These are phyloP conservation scores for Colletotrichum lentis DNA, from an alignment of 2,329 filamentous ascomycete species.

Conservation along the genomic window DNA sequence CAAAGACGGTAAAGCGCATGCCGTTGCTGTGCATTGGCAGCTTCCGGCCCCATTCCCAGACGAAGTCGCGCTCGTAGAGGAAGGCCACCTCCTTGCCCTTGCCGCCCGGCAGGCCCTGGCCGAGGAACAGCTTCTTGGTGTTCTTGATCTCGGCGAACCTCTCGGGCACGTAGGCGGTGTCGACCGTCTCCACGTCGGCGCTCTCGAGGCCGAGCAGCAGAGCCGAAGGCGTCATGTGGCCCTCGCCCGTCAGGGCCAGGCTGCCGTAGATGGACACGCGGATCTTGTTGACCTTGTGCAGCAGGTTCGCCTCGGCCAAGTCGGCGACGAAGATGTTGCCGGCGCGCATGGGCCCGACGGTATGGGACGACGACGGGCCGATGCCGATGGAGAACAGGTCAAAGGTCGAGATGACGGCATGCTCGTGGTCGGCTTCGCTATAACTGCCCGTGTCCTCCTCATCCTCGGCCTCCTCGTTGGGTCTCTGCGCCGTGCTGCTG, in stretches of 20 bases:
- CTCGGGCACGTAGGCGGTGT: slow-evolving; percentile 57
- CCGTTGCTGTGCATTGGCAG: slow-evolving; percentile 62
- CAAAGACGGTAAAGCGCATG: slow-evolving; percentile 61
- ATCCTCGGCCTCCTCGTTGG: slow-evolving; percentile 41
- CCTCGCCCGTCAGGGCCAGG: slow-evolving; percentile 59
- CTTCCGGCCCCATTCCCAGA: slow-evolving; percentile 61
- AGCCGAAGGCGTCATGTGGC: slow-evolving; percentile 61
- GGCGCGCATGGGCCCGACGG: slow-evolving; percentile 61
- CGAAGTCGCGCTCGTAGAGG: slow-evolving; percentile 58
- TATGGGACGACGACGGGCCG: slow-evolving; percentile 61
- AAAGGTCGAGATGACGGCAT: slow-evolving; percentile 62
- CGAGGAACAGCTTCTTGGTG: slow-evolving; percentile 54
- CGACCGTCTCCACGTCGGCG: slow-evolving; percentile 59
- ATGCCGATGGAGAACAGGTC: slow-evolving; percentile 62
- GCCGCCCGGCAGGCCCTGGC: slow-evolving; percentile 50
- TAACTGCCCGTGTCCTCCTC: slow-evolving; percentile 52
- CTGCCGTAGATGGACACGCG: slow-evolving; percentile 60
- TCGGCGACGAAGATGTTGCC: slow-evolving; percentile 61
- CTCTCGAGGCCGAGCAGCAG: slow-evolving; percentile 59
- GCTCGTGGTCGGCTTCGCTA: slow-evolving; percentile 59
- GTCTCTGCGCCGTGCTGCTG: slow-evolving; percentile 24
- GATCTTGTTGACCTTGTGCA: slow-evolving; percentile 57
- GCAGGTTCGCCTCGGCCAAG: slow-evolving; percentile 54
- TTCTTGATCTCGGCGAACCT: slow-evolving; percentile 58
- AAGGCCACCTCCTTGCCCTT: slow-evolving; percentile 58